Evolutionary conservation across 352 stramenopile genomes (phyloP), one percentile per base, ranked within the genome.

Genomic region (Pythium volutum): DNA sequence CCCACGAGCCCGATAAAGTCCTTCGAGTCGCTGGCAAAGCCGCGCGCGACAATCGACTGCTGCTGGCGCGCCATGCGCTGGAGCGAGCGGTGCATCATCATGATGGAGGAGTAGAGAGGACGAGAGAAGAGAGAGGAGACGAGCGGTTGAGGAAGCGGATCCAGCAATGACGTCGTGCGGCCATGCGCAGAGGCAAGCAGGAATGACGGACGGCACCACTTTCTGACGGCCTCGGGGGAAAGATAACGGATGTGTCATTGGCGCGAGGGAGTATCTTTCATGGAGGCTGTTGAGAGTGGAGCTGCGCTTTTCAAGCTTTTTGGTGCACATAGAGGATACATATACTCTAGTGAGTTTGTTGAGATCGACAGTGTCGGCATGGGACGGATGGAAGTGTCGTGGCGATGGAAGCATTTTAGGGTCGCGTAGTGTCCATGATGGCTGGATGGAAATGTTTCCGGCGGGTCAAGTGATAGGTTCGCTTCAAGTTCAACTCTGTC

Each of bases 1-100:
- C 95, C 93, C 47, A 98, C 88, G 68, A 98, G 78, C 25, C 91
- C 93, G 20, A 98, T 71, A 16, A 62, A 67, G 39, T 73, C 56
- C 62, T 79, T 81, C 42, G 74, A 54, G 34, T 60, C 58, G 39
- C 50, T 34, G 36, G 58, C 64, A 31, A 67, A 64, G 45, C 31
- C 52, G 36, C 69, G 59, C 38, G 55, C 36, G 49, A 66, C 31
- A 39, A 60, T 51, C 20, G 45, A 47, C 38, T 51, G 39, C 59
- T 39, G 31, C 31, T 36, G 10, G 31, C 31, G 16, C 29, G 39
- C 20, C 16, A 39, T n/a, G 55, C 50, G 54, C 18, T 51, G 54
- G 22, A 55, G 41, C 42, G 61, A 42, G 49, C 55, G 54, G 29
- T 59, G 62, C 20, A 60, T 46, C 54, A 64, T 64, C 36, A 38